Conservation (phyloP, 2,329 filamentous ascomycete genomes). For the Sporothrix phasma region DNA sequence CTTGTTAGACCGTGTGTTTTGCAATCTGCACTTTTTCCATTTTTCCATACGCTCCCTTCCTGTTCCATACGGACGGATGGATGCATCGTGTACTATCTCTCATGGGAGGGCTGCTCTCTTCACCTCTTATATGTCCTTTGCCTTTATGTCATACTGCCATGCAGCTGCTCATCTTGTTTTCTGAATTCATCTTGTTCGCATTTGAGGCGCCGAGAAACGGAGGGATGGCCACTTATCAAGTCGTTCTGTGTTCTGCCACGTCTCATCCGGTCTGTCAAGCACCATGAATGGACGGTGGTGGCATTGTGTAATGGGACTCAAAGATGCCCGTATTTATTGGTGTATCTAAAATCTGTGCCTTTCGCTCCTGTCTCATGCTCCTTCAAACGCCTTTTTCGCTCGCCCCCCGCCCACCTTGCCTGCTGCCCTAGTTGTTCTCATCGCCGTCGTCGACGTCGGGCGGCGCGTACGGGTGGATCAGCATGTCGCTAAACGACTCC, state of each 20-base stretch:
- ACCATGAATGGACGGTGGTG: neutral
- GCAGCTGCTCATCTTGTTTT: neutral
- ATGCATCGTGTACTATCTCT: neutral
- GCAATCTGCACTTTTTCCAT: neutral
- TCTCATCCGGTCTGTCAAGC: neutral
- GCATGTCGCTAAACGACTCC: slow-evolving; percentile 81
- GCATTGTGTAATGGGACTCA: neutral
- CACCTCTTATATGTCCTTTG: too few relatives aligned
- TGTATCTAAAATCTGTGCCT: neutral
- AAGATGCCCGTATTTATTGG: neutral
- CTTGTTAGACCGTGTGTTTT: neutral
- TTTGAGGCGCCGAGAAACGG: neutral
- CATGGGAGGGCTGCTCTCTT: neutral
- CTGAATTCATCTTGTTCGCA: neutral
- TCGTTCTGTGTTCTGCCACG: neutral
- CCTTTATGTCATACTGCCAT: neutral
- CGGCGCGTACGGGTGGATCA: slow-evolving; percentile 65
- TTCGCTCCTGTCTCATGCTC: neutral
- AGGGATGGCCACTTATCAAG: neutral
- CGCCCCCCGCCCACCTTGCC: too few relatives aligned
- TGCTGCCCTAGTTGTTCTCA: neutral
- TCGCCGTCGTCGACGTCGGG: slow-evolving; percentile 30
- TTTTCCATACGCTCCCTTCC: too few relatives aligned
- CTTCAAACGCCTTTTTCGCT: neutral
- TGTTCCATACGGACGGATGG: neutral